Evolutionary conservation across 176 grass and related monocot genomes (phyloP), one percentile per base, ranked within the genome.

Genomic region (Hyparrhenia diplandra): DNA sequence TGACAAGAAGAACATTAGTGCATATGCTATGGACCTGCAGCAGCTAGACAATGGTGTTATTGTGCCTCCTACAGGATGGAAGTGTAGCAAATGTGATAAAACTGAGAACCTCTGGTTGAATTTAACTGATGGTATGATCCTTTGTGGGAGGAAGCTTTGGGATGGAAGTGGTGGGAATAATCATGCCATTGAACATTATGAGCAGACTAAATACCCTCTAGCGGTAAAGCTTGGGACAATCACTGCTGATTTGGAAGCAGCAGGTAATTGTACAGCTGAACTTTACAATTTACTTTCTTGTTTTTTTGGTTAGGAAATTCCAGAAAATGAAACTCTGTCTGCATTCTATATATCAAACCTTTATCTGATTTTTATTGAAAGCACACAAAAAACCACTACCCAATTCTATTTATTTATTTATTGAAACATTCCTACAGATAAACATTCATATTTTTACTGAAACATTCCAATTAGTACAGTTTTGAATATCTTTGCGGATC

Each of bases 251-350:
- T 82, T 99, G 57, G 86, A 93, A 87, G 84, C 67, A 25, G 92
- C 96, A 91, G 96, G 96, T 99, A 99, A 99, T 95, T 82, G 85
- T 91, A 78, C 71, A 13, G 42, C 75, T 92, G 16, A 76, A 13
- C 4, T 78, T 43, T 71, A 30, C 57, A 82, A 27, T 59, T 73
- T 65, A 10, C 4, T 69, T 43, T n/a, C 42, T n/a, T n/a, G n/a
- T 55, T 14, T 29, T 76, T 75, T 11, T 40, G 13, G 11, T 76
- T 25, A 0, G 20, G 32, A 40, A 16, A 58, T 25, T 27, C 8
- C 4, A 59, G 62, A 32, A 51, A 35, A 25, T 49, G 27, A 3
- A 20, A 54, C 47, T 32, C 25, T 46, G 2, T 31, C 40, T 34
- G 13, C 6, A 34, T 47, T 41, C 31, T 30, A 65, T 30, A 2